A percentile compares a stretch with the other conserved stretches of the same genome.
phyloP scores from a whole-genome alignment of 169 alveolate species.

The Plasmodium knowlesi region DNA sequence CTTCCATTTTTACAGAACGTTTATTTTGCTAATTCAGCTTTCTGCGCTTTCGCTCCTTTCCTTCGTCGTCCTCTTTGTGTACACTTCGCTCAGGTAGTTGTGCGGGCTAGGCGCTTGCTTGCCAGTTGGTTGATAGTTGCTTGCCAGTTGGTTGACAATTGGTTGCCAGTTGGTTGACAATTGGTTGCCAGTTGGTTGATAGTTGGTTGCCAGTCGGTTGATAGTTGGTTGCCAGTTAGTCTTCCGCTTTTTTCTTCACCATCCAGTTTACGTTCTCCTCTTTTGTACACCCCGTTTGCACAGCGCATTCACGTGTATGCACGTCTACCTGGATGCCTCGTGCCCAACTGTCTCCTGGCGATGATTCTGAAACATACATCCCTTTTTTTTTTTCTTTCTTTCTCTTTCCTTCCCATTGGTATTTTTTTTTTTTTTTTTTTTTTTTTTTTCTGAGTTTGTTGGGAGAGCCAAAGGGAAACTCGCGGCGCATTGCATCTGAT shows the following conservation, averaged over 20 bases:
- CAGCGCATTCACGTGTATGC: background rate
- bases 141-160: no score
- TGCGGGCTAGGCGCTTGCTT: background rate
- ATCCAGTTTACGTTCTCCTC: background rate
- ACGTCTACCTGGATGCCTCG: background rate
- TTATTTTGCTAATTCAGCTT: slow-evolving; percentile 23
- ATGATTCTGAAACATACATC: background rate
- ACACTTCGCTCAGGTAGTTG: slow-evolving; percentile 23
- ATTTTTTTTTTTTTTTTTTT: no score
- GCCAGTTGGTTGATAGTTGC: no score
- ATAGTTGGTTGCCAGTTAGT: no score
- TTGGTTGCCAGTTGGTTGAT: no score
- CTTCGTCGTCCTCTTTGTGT: slow-evolving; percentile 37
- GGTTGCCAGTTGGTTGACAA: background rate
- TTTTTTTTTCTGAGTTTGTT: background rate
- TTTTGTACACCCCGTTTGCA: no score
- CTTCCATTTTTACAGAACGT: slow-evolving; percentile 43
- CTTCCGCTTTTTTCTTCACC: background rate
- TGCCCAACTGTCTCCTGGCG: background rate
- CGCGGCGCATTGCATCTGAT: background rate
- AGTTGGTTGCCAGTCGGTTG: no score
- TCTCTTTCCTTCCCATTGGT: background rate
- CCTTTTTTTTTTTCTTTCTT: background rate
- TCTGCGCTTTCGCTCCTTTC: slow-evolving; percentile 25
- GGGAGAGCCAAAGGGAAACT: background rate